Conservation (phyloP, 768 basidiomycete species). For the Calocera viscosa region DNA sequence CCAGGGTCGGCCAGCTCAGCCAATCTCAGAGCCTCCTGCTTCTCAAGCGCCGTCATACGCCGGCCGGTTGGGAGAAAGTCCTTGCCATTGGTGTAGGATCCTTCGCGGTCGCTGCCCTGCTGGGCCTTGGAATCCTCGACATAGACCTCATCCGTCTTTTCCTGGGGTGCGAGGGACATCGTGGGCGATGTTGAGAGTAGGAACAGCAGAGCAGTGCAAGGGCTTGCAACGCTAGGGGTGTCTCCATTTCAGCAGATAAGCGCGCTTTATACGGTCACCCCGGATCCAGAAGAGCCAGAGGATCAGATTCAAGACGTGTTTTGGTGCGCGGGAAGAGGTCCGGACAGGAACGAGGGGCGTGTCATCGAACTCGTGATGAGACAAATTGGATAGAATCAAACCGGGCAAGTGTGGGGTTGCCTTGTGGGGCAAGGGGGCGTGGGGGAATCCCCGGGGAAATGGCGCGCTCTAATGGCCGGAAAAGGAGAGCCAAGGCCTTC, state of each 20-base stretch:
- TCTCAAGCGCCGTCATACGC: neutral
- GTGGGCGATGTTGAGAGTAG: neutral
- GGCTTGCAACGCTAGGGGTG: neutral
- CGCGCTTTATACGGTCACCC: neutral
- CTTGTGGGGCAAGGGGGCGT: neutral
- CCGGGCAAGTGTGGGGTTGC: neutral
- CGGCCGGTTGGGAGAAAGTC: neutral
- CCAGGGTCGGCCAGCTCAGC: neutral
- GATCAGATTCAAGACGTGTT: neutral
- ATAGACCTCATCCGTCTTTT: neutral
- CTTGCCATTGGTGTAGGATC: neutral
- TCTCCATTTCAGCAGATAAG: neutral
- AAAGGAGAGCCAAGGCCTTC: neutral
- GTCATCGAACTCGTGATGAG: neutral
- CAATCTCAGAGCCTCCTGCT: neutral
- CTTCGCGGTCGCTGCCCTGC: neutral
- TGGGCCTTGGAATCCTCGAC: slow-evolving; percentile 7
- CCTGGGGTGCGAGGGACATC: neutral
- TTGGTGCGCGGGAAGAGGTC: neutral
- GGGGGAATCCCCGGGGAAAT: neutral
- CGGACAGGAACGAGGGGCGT: neutral
- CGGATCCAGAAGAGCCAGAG: neutral
- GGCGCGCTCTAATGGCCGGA: neutral
- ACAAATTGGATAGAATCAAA: neutral
- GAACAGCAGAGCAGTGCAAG: neutral